phyloP scores from a whole-genome alignment of 2,329 filamentous ascomycete genomes.

The Stromatinia cepivora region DNA sequence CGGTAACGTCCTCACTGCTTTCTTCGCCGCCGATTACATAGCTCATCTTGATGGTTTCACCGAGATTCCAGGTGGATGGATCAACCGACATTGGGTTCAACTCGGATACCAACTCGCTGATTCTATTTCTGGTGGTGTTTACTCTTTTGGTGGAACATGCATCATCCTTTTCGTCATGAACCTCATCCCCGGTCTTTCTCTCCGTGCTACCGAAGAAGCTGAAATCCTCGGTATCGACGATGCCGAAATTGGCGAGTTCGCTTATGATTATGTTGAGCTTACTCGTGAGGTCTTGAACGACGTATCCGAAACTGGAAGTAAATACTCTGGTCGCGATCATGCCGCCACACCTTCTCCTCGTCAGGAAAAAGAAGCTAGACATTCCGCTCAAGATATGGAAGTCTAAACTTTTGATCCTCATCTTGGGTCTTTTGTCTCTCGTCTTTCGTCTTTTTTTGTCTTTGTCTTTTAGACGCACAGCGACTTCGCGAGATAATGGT shows the following conservation, averaged over 20 bases:
- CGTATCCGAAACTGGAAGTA: conserved; percentile 14
- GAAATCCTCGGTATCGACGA: conserved; percentile 87
- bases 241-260: conserved; percentile 88
- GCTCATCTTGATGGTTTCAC: conserved; percentile 73
- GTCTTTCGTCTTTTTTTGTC: not conserved
- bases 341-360: conserved; percentile 4
- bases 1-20: conserved; percentile 75
- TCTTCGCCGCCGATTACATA: conserved; percentile 85
- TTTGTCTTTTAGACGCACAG: not conserved
- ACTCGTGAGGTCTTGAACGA: conserved; percentile 59
- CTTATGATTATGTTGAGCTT: conserved; percentile 89
- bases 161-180: conserved; percentile 80
- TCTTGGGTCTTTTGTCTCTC: not conserved
- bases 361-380: conserved; percentile 1
- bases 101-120: conserved; percentile 82
- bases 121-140: conserved; percentile 71
- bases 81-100: conserved; percentile 82
- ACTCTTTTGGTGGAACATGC: conserved; percentile 77
- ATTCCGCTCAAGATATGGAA: conserved; percentile 8
- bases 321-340: conserved; percentile 14
- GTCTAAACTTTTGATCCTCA: not conserved
- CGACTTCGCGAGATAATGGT: conserved; percentile 1
- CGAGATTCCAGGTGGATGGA: conserved; percentile 72
- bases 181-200: conserved; percentile 70
- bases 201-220: conserved; percentile 74